A percentile compares a stretch with the other conserved stretches of the same genome.
phyloP scores from a whole-genome alignment of 2,329 filamentous ascomycete genomes.

The Hypoxylon sp. region DNA sequence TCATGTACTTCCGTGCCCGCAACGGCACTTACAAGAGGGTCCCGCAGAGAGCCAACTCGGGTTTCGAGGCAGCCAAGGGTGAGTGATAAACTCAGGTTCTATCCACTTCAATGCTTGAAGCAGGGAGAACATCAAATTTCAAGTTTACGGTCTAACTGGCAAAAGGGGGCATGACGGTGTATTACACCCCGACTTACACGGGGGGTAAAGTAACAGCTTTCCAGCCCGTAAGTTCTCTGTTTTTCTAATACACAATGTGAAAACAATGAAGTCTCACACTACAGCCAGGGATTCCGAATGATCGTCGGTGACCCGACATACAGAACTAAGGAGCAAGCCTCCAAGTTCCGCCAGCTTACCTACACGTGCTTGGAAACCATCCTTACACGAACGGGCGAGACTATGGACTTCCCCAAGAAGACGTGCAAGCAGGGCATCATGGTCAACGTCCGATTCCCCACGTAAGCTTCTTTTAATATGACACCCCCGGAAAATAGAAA shows the following conservation, averaged over 20 bases:
- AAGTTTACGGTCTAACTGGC: too few relatives aligned
- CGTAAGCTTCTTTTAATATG: constrained; percentile 32
- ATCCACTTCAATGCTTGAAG: too few relatives aligned
- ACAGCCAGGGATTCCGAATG: constrained; percentile 52
- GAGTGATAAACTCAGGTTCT: too few relatives aligned
- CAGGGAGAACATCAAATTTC: too few relatives aligned
- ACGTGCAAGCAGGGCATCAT: constrained; percentile 48
- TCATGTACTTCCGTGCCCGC: constrained; percentile 46
- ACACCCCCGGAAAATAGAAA: background rate
- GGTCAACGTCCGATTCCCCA: constrained; percentile 56
- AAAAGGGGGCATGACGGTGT: constrained; percentile 38
- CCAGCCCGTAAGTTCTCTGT: constrained; percentile 42
- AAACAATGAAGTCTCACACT: background rate
- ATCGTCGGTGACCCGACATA: constrained; percentile 50
- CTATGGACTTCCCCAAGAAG: constrained; percentile 49
- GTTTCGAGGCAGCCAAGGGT: constrained; percentile 45
- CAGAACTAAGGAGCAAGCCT: constrained; percentile 45
- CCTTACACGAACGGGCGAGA: constrained; percentile 50
- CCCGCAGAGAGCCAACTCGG: constrained; percentile 33
- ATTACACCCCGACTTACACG: constrained; percentile 33
- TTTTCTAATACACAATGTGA: background rate
- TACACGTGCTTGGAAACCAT: constrained; percentile 52
- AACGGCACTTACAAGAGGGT: constrained; percentile 47
- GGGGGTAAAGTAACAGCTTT: constrained; percentile 51
- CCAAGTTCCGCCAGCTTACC: constrained; percentile 51